Percentiles rank a stretch among this genome's conserved stretches.
Conservation (phyloP, 768 basidiomycete species). For the Filobasidium floriforme region DNA sequence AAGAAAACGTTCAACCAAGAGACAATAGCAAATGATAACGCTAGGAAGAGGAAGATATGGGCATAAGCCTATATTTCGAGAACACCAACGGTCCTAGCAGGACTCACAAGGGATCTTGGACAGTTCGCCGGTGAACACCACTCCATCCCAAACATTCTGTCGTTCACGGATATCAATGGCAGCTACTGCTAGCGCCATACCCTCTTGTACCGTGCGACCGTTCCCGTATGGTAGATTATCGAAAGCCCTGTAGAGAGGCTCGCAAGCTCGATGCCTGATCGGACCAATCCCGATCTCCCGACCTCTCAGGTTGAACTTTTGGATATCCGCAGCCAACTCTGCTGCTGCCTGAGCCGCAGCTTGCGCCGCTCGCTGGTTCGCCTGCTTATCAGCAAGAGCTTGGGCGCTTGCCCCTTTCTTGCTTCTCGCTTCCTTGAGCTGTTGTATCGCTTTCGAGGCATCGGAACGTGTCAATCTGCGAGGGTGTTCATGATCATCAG, state of each 20-base stretch:
- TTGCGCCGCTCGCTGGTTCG: conserved; percentile 26
- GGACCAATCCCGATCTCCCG: conserved; percentile 36
- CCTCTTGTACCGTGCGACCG: conserved; percentile 37
- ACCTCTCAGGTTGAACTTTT: conserved; percentile 30
- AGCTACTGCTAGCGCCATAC: conserved; percentile 34
- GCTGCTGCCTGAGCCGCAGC: conserved; percentile 24
- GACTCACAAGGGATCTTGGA: conserved; percentile 40
- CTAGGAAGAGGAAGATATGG: conserved; percentile 16
- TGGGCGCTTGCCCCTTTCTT: conserved; percentile 25
- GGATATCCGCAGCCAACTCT: conserved; percentile 28
- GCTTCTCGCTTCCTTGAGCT: conserved; percentile 33
- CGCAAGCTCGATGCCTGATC: conserved; percentile 39
- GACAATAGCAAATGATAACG: conserved; percentile 35
- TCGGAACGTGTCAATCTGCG: conserved; percentile 33
- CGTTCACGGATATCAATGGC: conserved; percentile 29
- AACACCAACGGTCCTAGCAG: background rate
- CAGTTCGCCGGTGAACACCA: conserved; percentile 39
- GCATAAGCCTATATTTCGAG: background rate
- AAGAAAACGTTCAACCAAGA: conserved; percentile 40
- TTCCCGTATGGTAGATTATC: conserved; percentile 19
- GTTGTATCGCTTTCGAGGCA: conserved; percentile 29
- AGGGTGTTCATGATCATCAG: background rate
- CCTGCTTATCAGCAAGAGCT: conserved; percentile 30
- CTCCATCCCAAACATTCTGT: conserved; percentile 35
- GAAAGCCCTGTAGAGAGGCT: conserved; percentile 30